These are phyloP conservation scores for Penstemon barbatus DNA, from an alignment of 257 asterid species.

Conservation along the genomic window DNA sequence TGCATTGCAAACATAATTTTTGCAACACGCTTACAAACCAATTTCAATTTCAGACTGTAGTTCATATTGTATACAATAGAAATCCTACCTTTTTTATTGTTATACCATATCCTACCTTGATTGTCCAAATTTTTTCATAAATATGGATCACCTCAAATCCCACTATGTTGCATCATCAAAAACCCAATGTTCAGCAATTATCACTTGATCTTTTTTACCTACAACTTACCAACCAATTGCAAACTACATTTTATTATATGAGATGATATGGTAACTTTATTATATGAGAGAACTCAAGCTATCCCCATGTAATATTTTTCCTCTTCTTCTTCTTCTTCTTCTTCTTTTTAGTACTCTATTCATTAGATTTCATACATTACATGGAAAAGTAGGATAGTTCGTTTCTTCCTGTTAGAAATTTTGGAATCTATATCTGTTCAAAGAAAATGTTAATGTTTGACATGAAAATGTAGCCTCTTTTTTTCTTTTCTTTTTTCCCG, in stretches of 20 bases:
- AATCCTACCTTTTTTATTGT: not conserved
- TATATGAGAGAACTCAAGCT: not conserved
- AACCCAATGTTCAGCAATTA: not conserved
- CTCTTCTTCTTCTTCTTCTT: not conserved
- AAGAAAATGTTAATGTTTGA: not conserved
- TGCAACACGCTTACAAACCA: not conserved
- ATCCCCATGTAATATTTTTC: not conserved
- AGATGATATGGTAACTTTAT: not conserved
- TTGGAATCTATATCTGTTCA: not conserved
- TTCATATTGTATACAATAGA: not conserved
- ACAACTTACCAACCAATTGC: not conserved
- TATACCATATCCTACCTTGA: not conserved
- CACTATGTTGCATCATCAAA: not conserved
- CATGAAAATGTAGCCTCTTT: not conserved
- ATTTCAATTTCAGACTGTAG: not conserved
- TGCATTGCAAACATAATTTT: not conserved
- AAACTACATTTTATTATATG: not conserved
- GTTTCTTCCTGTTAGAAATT: not conserved
- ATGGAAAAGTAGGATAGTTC: not conserved
- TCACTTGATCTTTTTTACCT: not conserved
- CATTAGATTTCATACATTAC: not conserved
- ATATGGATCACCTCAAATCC: constrained; percentile 3
- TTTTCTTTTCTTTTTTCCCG: not conserved
- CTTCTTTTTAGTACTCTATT: not conserved
- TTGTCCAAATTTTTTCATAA: not conserved